phyloP scores from a whole-genome alignment of 169 alveolate species.

The Plasmodium adleri region DNA sequence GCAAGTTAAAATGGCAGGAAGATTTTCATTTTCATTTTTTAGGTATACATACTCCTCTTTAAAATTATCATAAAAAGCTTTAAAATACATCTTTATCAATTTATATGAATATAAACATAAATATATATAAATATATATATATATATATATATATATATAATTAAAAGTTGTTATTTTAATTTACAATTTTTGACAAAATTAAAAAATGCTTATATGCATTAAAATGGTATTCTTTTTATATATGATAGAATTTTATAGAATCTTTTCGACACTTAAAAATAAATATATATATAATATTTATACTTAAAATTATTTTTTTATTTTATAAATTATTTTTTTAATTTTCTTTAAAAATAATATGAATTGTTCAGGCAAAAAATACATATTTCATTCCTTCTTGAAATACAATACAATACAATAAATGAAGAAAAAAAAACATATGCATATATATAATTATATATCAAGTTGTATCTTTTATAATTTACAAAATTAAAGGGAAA shows the following conservation, averaged over 20 bases:
- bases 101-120: neutral
- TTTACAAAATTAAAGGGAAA: too few relatives aligned
- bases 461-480: too few relatives aligned
- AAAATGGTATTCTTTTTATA: neutral
- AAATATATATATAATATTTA: too few relatives aligned
- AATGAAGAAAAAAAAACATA: too few relatives aligned
- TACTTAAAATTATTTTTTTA: too few relatives aligned
- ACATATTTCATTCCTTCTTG: too few relatives aligned
- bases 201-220: neutral
- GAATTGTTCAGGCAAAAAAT: too few relatives aligned
- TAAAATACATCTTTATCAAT: constrained; percentile 30
- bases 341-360: too few relatives aligned
- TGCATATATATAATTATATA: too few relatives aligned
- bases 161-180: neutral
- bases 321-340: too few relatives aligned
- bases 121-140: neutral
- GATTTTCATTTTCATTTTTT: constrained; percentile 23
- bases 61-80: constrained; percentile 46
- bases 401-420: too few relatives aligned
- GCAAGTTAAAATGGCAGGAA: constrained; percentile 41
- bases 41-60: constrained; percentile 64
- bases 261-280: too few relatives aligned
- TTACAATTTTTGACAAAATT: neutral
- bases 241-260: neutral
- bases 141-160: neutral